A percentile compares a stretch with the other conserved stretches of the same genome.
Evolutionary conservation across 2,329 filamentous ascomycete species (phyloP).

Genomic region (Monilinia fructicola): DNA sequence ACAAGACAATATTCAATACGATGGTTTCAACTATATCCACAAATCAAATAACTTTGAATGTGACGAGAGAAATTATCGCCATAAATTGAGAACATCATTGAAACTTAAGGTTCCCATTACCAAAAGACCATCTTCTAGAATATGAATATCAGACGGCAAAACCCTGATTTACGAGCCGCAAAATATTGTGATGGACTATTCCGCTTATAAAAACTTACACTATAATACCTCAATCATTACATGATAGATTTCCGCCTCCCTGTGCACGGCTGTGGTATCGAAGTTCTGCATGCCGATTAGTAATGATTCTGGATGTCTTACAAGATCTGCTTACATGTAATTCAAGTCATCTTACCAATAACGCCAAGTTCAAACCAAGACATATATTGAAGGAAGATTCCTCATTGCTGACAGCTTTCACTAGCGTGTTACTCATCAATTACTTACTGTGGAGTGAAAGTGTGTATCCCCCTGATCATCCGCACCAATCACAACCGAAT

Average conservation of each 20-base stretch:
- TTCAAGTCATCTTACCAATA: neutral
- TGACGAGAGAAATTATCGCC: too few species aligned
- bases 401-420: conserved; percentile 3
- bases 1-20: too few species aligned
- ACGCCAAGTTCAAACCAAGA: neutral
- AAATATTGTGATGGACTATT: too few species aligned
- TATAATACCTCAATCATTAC: neutral
- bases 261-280: neutral
- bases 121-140: too few species aligned
- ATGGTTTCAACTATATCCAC: too few species aligned
- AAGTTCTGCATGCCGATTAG: neutral
- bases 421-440: conserved; percentile 2
- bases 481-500: neutral
- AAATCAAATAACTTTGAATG: too few species aligned
- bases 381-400: neutral
- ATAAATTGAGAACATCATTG: too few species aligned
- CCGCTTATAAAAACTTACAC: neutral
- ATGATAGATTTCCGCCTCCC: neutral
- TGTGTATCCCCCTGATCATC: neutral
- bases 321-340: neutral
- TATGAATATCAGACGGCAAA: too few species aligned
- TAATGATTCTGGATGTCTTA: neutral
- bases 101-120: too few species aligned
- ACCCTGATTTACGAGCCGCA: too few species aligned
- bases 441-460: neutral